phyloP scores from a whole-genome alignment of 768 basidiomycete genomes.

The Pisolithus marmoratus region DNA sequence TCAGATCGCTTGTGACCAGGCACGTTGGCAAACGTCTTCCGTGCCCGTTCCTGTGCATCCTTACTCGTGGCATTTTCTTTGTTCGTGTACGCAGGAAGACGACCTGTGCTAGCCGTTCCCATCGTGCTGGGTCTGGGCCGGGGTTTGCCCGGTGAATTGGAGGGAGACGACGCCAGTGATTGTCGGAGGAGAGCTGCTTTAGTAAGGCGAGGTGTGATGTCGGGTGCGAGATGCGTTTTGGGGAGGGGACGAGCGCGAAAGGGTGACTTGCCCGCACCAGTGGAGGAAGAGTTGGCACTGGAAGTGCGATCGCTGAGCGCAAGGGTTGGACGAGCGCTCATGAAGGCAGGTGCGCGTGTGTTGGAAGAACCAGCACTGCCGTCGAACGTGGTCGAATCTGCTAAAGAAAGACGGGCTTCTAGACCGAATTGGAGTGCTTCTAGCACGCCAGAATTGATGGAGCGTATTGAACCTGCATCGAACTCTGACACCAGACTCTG shows the following conservation, averaged over 20 bases:
- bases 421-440: constrained; percentile 35
- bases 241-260: constrained; percentile 73
- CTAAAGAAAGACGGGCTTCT: constrained; percentile 43
- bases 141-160: constrained; percentile 9
- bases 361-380: constrained; percentile 1
- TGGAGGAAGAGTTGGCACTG: constrained; percentile 28
- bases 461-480: constrained; percentile 32
- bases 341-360: constrained; percentile 14
- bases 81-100: constrained; percentile 23
- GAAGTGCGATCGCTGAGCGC: constrained; percentile 26
- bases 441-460: constrained; percentile 44
- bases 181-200: constrained; percentile 69
- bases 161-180: constrained; percentile 41
- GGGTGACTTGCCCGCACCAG: constrained; percentile 31
- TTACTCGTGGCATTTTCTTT: constrained; percentile 38
- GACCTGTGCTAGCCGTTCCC: constrained; percentile 30
- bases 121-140: constrained; percentile 20
- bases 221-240: constrained; percentile 51
- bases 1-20: constrained; percentile 76
- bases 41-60: constrained; percentile 56
- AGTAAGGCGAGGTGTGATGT: constrained; percentile 73
- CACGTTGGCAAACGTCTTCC: constrained; percentile 66
- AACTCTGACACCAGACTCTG: constrained; percentile 13
- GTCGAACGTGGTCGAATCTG: constrained; percentile 25
- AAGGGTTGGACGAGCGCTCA: constrained; percentile 21